phyloP scores from a whole-genome alignment of 805 yeast genomes.

The Saturnispora kantuleensis region DNA sequence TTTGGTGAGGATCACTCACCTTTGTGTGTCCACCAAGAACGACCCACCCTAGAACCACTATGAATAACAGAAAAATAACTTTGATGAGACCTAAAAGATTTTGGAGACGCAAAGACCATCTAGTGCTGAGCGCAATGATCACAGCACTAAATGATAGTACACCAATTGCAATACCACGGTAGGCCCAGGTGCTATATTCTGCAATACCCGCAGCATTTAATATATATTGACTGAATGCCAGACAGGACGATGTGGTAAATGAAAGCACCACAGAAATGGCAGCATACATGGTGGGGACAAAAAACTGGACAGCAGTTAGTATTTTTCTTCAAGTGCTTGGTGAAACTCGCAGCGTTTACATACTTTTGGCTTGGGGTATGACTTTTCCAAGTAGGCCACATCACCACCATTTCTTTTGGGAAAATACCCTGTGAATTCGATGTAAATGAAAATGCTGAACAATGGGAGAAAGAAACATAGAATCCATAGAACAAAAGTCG shows the following conservation, averaged over 20 bases:
- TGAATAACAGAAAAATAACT: slow-evolving; percentile 55
- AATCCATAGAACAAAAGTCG: slow-evolving; percentile 34
- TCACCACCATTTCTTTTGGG: slow-evolving; percentile 75
- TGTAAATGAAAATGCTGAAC: slow-evolving; percentile 29
- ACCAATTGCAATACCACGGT: slow-evolving; percentile 67
- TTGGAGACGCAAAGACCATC: slow-evolving; percentile 57
- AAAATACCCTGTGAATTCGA: slow-evolving; percentile 34
- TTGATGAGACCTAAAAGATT: slow-evolving; percentile 62
- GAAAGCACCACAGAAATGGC: slow-evolving; percentile 67
- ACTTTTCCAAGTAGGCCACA: slow-evolving; percentile 67
- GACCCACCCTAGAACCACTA: slow-evolving; percentile 74
- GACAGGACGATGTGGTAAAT: slow-evolving; percentile 80
- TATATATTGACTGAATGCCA: slow-evolving; percentile 70
- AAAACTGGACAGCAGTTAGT: slow-evolving; percentile 25
- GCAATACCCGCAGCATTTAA: slow-evolving; percentile 63
- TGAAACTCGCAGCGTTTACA: too few species aligned
- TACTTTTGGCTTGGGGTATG: slow-evolving; percentile 51
- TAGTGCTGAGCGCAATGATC: slow-evolving; percentile 51
- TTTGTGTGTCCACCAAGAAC: slow-evolving; percentile 64
- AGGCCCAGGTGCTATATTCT: slow-evolving; percentile 57
- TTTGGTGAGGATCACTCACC: slow-evolving; percentile 16
- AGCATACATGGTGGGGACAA: slow-evolving; percentile 57
- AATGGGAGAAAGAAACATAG: slow-evolving; percentile 32
- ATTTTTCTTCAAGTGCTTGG: too few species aligned
- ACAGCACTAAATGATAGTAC: slow-evolving; percentile 63